Evolutionary conservation across 176 grass and related monocot genomes (phyloP), one percentile per base, ranked within the genome.

Genomic region (Eleusine coracana): DNA sequence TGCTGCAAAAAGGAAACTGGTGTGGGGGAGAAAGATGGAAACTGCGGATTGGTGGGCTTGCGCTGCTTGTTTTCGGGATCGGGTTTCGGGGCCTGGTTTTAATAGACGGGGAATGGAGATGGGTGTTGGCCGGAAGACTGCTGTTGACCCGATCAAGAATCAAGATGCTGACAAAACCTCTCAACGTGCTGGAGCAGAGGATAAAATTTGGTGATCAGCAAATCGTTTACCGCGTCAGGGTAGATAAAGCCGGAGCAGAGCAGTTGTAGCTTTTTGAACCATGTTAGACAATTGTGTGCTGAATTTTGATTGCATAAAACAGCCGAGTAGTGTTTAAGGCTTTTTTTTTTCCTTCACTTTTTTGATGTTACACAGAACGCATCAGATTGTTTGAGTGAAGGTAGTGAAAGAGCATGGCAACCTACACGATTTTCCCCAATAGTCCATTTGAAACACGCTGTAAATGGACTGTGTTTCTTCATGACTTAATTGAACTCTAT

Each of bases 41-140:
- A 28, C 52, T 69, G 71, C 44, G 44, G 44, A 10, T 12, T 34
- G 58, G 20, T 23, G 55, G 20, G 55, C 20, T 59, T 23, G 42
- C 46, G 64, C 36, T 82, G 29, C 73, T 65, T 83, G 67, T 71
- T 78, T 83, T 23, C 4, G 34, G 29, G 65, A 23, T 48, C 52
- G 23, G 71, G 61, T 34, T 46, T 60, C 17, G 25, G 48, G 23
- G 60, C 34, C 6, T 23, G 5, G 44, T 46, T 74, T 29, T 83
- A 74, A 25, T 74, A 20, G 29, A 38, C 0, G 42, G 80, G 12
- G 80, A 5, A 10, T 0, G 38, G 38, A 34, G 25, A 34, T 5
- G 14, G 6, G 40, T 42, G 40, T 7, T 42, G 40, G 40, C 40
- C 3, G 13, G 34, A 36, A 52, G 25, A 49, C 40, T 40, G 63